Evolutionary conservation across 1,139 yeast species (phyloP), one percentile per base, ranked within the genome.

Genomic region (Debaryomycetaceae sp.): DNA sequence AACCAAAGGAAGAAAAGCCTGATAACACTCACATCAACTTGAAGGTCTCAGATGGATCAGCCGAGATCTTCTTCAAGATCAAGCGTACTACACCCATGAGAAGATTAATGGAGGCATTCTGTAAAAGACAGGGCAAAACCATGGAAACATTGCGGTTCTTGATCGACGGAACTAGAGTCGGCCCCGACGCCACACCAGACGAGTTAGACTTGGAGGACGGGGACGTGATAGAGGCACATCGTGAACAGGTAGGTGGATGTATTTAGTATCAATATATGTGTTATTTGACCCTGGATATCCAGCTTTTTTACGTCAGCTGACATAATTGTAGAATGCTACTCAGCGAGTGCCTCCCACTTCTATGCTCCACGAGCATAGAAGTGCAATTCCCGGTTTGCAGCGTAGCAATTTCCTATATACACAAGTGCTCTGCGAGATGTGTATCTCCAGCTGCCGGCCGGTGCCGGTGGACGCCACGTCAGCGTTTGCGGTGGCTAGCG

Each of bases 191-290:
- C 58, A 93, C 99, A 2, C 98, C 99, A 7, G 96, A 86, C 41
- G 87, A 83, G 52, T 77, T 93, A 56, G 98, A 89, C 46, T 82
- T 91, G 78, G 95, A 87, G 65, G 97, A 93, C 63, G 93, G 93
- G 56, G 99, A 95, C 64, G 87, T 87, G 54, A 91, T 95, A 56
- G 99, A 95, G 68, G 99, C 97, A n/a, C 97, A 91, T 67, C 85
- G 95, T 68, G 96, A 90, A 66, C 99, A 93, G 67, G 83, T 84
- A 46, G 88, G 96, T 50, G 84, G 86, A 17, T 34, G 34, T 33
- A 27, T 27, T 27, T 27, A 27, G 31, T 27, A 11, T 27, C 11
- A 27, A 27, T 27, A 27, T 27, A 27, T 27, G 31, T 27, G 31
- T 27, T 27, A 27, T 11, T 27, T 11, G 31, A 27, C 11, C 31